Percentiles rank a stretch among this genome's conserved stretches.
phyloP scores from a whole-genome alignment of 2,329 filamentous ascomycete genomes.

The Nannizziopsis barbatae region DNA sequence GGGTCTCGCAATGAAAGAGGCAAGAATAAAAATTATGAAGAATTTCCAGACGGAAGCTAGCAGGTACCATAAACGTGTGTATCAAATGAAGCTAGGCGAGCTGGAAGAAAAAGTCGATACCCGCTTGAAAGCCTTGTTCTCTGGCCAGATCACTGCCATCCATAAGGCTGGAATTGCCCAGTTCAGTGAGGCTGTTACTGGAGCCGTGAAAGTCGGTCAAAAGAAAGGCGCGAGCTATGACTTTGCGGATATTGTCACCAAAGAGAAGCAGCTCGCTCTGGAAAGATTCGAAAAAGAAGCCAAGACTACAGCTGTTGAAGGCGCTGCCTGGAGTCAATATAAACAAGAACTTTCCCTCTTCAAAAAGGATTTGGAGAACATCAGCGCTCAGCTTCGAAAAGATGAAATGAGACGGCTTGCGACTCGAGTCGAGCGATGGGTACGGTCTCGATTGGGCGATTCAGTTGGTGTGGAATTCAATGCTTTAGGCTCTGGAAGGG shows the following conservation, averaged over 20 bases:
- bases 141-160: constrained; percentile 74
- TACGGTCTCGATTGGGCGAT: constrained; percentile 75
- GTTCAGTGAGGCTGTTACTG: constrained; percentile 80
- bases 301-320: constrained; percentile 61
- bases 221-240: constrained; percentile 86
- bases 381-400: constrained; percentile 71
- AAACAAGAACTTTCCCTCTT: constrained; percentile 68
- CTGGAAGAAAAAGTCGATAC: constrained; percentile 76
- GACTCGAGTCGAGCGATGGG: constrained; percentile 85
- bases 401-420: constrained; percentile 94
- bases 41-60: constrained; percentile 86
- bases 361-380: constrained; percentile 81
- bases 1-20: constrained; percentile 58
- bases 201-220: constrained; percentile 79
- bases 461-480: constrained; percentile 91
- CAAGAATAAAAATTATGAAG: constrained; percentile 62
- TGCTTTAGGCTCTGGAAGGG: constrained; percentile 79
- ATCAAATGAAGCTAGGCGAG: constrained; percentile 71
- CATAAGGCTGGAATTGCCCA: constrained; percentile 77
- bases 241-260: constrained; percentile 83
- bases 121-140: constrained; percentile 78
- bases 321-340: constrained; percentile 79
- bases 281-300: constrained; percentile 66
- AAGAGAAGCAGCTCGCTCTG: constrained; percentile 66
- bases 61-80: constrained; percentile 94